A percentile compares a stretch with the other conserved stretches of the same genome.
Conservation (phyloP, 2,329 filamentous ascomycete species). For the Mycosphaerella arachidis region DNA sequence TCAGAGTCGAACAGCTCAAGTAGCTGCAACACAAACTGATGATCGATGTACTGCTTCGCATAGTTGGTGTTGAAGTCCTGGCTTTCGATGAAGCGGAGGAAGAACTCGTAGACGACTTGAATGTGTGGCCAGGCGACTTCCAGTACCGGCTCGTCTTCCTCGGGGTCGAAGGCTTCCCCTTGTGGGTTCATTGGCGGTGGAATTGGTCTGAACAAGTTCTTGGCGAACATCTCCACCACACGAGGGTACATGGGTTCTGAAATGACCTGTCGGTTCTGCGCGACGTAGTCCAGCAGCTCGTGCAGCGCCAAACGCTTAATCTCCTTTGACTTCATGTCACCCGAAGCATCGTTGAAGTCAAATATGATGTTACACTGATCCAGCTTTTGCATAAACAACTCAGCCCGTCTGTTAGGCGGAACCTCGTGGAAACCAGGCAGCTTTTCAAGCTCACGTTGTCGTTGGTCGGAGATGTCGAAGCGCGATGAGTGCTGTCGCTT, state of each 20-base stretch:
- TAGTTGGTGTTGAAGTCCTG: slow-evolving; percentile 99
- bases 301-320: slow-evolving; percentile 96
- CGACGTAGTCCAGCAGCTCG: slow-evolving; percentile 94
- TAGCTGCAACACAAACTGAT: slow-evolving; percentile 90
- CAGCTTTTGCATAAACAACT: slow-evolving; percentile 99
- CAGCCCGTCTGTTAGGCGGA: slow-evolving; percentile 86
- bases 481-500: slow-evolving; percentile 96
- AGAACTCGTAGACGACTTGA: slow-evolving; percentile 99
- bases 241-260: slow-evolving; percentile 98
- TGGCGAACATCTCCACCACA: slow-evolving; percentile 98
- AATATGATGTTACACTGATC: slow-evolving; percentile 99
- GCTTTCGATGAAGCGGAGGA: slow-evolving; percentile 96
- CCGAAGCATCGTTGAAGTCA: slow-evolving; percentile 97
- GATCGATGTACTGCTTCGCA: slow-evolving; percentile 97
- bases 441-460: slow-evolving; percentile 86
- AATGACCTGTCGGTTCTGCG: slow-evolving; percentile 97
- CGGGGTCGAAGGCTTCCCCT: slow-evolving; percentile 95
- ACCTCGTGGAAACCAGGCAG: slow-evolving; percentile 97
- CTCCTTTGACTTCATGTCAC: slow-evolving; percentile 99
- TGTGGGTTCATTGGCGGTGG: slow-evolving; percentile 96
- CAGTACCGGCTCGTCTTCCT: slow-evolving; percentile 95
- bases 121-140: slow-evolving; percentile 99
- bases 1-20: slow-evolving; percentile 98
- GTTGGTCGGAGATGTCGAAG: slow-evolving; percentile 94
- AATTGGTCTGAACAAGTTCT: slow-evolving; percentile 96